Evolutionary conservation across 495 filamentous ascomycete genomes (phyloP), one percentile per base, ranked within the genome.

Genomic region (Podospora pseudopauciseta): DNA sequence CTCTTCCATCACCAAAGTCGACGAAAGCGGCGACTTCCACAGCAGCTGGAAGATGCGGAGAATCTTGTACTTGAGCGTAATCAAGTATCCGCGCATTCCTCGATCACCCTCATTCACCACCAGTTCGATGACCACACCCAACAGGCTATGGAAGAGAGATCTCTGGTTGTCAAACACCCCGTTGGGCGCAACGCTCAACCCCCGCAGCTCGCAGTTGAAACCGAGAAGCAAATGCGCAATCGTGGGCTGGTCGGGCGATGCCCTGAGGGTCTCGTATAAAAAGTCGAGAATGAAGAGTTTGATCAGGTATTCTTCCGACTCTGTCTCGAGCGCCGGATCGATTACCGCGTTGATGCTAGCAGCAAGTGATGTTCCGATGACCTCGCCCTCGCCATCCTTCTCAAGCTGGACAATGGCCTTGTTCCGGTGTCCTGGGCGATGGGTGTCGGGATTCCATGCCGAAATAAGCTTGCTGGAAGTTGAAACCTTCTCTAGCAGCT

Each of bases 201-300:
- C 80, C 62, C 85, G 85, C 23, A 88, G 83, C 27, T 86, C 84
- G 72, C 92, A 94, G 34, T 83, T 82, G 75, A 99, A 97, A 0
- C 95, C 95, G 23, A 99, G 89, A 20, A 99, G 79, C 57, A 95
- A 82, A 77, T 99, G 95, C 3, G 94, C 94, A 60, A 98, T 87
- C 18, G 88, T 94, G 4, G 94, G 93, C 65, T 78, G 77, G 71
- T 89, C 86, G 30, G 89, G 87, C 30, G 89, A 86, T 19, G 89
- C 85, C 55, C 82, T 84, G 9, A 99, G 78, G 75, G 91, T 93
- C 69, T 85, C 86, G 73, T 92, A 90, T 30, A 99, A 83, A 68
- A 97, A 92, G 55, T 90, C 89, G 11, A 98, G 84, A 30, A 97
- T 87, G 65, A 86, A 86, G 65, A 90, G 77, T 74, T 96, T 93